These are phyloP conservation scores for Barbarea vulgaris DNA, from an alignment of 345 rosid genomes.

Conservation along the genomic window DNA sequence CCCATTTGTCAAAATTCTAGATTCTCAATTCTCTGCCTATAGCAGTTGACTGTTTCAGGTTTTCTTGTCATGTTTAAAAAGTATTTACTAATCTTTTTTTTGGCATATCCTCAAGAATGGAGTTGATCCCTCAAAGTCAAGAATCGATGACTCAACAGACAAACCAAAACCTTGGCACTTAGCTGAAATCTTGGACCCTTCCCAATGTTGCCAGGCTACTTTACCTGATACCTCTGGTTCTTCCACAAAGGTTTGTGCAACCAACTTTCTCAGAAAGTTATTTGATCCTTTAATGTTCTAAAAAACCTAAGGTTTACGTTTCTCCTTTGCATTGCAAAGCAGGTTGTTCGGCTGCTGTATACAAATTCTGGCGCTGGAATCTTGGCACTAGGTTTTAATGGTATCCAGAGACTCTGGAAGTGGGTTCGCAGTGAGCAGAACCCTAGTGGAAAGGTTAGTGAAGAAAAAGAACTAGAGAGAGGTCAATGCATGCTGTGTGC, in stretches of 20 bases:
- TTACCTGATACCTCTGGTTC: constrained; percentile 65
- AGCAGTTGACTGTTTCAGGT: neutral
- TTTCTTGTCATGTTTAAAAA: too few relatives aligned
- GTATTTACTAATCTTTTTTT: neutral
- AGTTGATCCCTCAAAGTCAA: constrained; percentile 71
- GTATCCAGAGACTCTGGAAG: constrained; percentile 79
- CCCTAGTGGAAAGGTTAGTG: constrained; percentile 76
- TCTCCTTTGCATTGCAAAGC: constrained; percentile 31
- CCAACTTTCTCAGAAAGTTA: constrained; percentile 8
- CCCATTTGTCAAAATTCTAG: neutral
- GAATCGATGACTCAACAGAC: constrained; percentile 61
- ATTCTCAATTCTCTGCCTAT: neutral
- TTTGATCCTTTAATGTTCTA: neutral
- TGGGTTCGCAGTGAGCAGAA: constrained; percentile 78
- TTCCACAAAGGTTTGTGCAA: constrained; percentile 66
- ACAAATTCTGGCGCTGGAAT: constrained; percentile 82
- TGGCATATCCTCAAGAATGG: constrained; percentile 57
- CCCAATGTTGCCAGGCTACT: constrained; percentile 60
- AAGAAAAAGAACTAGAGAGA: constrained; percentile 4
- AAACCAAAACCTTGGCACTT: constrained; percentile 75
- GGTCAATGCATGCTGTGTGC: neutral
- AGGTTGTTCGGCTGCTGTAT: constrained; percentile 88
- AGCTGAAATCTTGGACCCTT: constrained; percentile 67
- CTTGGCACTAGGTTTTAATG: constrained; percentile 82
- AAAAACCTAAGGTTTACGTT: constrained; percentile 1